phyloP scores from a whole-genome alignment of 2,329 filamentous ascomycete genomes.

The Penicillium sp. region DNA sequence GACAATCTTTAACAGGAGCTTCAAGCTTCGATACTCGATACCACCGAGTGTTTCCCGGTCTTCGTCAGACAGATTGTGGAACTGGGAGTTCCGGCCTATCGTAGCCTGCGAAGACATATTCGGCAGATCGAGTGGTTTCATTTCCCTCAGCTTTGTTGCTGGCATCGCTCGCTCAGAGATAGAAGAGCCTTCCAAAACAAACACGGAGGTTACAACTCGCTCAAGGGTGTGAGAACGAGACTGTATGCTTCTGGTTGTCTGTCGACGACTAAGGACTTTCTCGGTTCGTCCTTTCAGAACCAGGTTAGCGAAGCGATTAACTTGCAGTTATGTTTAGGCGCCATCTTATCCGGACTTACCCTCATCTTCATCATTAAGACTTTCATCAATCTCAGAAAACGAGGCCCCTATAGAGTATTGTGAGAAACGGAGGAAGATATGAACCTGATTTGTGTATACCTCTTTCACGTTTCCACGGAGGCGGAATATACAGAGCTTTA shows the following conservation, averaged over 20 bases:
- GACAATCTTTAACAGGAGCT: conserved; percentile 52
- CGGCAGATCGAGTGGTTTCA: conserved; percentile 32
- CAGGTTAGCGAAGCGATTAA: background rate
- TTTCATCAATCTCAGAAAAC: conserved; percentile 27
- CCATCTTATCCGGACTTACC: conserved; percentile 25
- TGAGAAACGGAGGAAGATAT: background rate
- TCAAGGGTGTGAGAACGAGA: conserved; percentile 7
- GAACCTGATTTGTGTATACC: conserved; percentile 6
- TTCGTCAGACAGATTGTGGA: conserved; percentile 44
- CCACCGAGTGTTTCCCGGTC: conserved; percentile 53
- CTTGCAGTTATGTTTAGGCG: background rate
- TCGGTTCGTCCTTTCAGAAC: conserved; percentile 3
- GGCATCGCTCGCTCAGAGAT: no score
- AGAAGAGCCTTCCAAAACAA: conserved; percentile 6
- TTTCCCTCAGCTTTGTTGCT: background rate
- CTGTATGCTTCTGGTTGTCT: conserved; percentile 5
- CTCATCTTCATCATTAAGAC: conserved; percentile 8
- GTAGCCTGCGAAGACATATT: conserved; percentile 47
- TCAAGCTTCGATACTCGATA: conserved; percentile 55
- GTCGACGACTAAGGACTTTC: background rate
- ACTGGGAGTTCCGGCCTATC: conserved; percentile 50
- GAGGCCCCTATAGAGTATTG: conserved; percentile 19
- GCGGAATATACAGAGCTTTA: conserved; percentile 29
- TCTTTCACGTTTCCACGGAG: conserved; percentile 25
- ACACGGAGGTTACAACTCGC: conserved; percentile 11